Evolutionary conservation across 2,329 filamentous ascomycete species (phyloP).

Genomic region (Hypoxylon sp.): DNA sequence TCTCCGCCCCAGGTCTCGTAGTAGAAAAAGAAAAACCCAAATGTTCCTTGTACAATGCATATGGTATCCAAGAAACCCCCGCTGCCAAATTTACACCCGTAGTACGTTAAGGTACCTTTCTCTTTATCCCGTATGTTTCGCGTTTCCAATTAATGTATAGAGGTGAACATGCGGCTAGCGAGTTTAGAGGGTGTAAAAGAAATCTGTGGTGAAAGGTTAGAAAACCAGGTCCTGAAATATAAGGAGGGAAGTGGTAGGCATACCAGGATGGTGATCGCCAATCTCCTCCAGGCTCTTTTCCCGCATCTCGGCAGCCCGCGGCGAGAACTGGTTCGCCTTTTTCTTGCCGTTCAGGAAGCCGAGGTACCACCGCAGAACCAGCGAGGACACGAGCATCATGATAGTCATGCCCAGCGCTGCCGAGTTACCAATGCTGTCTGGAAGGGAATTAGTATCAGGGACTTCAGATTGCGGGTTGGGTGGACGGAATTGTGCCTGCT

Average conservation of each 20-base stretch:
- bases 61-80: not conserved
- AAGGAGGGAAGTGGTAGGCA: not conserved
- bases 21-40: not conserved
- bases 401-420: conserved; percentile 36
- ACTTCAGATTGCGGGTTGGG: not conserved
- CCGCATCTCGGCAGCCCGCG: conserved; percentile 21
- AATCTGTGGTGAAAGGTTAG: conserved; percentile 27
- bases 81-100: not conserved
- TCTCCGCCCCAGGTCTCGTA: not conserved
- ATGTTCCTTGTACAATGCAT: not conserved
- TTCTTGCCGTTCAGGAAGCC: conserved; percentile 39
- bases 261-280: conserved; percentile 42
- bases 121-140: not conserved
- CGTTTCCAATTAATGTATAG: not conserved
- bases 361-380: conserved; percentile 34
- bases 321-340: conserved; percentile 27
- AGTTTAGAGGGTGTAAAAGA: conserved; percentile 32
- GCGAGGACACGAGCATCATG: conserved; percentile 33
- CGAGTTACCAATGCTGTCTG: conserved; percentile 38
- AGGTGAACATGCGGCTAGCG: not conserved
- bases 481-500: conserved; percentile 3
- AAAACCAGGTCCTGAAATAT: not conserved
- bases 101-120: not conserved
- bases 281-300: conserved; percentile 40
- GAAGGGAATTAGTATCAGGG: conserved; percentile 12